Evolutionary conservation across 2,329 filamentous ascomycete genomes (phyloP).

Genomic region (Hymenoscyphus albidus): DNA sequence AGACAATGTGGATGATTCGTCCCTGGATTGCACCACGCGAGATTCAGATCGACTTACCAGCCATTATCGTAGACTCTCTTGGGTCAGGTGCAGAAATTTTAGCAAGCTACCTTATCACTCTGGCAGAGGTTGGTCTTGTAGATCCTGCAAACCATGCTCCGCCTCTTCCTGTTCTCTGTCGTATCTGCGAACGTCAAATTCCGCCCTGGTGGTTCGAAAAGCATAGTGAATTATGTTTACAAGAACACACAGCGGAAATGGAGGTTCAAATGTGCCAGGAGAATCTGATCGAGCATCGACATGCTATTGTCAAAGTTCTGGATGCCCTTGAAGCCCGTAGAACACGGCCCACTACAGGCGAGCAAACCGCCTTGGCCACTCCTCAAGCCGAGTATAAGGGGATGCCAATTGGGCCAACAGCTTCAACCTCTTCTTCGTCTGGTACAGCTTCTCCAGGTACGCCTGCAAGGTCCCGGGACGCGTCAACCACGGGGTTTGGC

Average conservation of each 20-base stretch:
- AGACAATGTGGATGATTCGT: constrained; percentile 99
- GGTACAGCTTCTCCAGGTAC: constrained; percentile 68
- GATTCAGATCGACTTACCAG: constrained; percentile 91
- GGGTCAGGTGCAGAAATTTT: constrained; percentile 93
- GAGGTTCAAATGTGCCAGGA: constrained; percentile 96
- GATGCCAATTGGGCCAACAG: constrained; percentile 73
- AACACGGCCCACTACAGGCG: constrained; percentile 58
- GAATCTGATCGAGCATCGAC: constrained; percentile 84
- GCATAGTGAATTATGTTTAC: constrained; percentile 90
- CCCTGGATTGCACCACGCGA: constrained; percentile 84
- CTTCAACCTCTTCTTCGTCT: constrained; percentile 63
- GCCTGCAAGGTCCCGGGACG: constrained; percentile 67
- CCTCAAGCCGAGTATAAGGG: constrained; percentile 82
- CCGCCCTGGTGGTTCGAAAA: constrained; percentile 99
- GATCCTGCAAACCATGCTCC: constrained; percentile 74
- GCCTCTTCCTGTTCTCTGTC: constrained; percentile 81
- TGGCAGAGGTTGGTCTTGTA: constrained; percentile 78
- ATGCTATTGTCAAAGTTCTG: constrained; percentile 89
- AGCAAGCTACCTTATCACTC: constrained; percentile 83
- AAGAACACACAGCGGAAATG: constrained; percentile 96
- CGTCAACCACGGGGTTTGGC: constrained; percentile 63
- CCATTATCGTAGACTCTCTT: constrained; percentile 84
- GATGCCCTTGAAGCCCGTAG: constrained; percentile 83
- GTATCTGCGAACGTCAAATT: constrained; percentile 96
- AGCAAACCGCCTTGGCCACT: constrained; percentile 41